Evolutionary conservation across 2,329 filamentous ascomycete genomes (phyloP), one percentile per base, ranked within the genome.

Genomic region (Penicillium sp.): DNA sequence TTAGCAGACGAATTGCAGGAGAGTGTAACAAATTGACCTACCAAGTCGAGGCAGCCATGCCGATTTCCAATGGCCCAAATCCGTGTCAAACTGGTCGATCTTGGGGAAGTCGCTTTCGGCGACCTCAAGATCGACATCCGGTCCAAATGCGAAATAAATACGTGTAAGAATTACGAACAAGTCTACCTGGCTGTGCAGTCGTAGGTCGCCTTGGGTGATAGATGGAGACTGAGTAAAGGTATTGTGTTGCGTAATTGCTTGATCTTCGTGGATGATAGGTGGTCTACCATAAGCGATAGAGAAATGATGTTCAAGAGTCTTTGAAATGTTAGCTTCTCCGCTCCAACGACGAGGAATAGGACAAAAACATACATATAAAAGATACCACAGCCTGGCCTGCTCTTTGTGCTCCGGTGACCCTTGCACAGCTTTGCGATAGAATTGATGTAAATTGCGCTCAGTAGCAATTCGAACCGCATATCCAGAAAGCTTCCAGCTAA

Each of bases 401-500:
- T 73, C 69, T 36, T 64, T 59, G 46, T 73, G 70, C 23, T 72
- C 69, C 20, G 65, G 62, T 26, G 69, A 72, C 3, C 70, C 70
- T 51, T 70, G 67, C 29, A 62, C 60, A n/a, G 70, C 70, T 55
- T 71, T 73, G 30, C 72, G 68, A 49, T 74, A 76, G 43, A 68
- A 76, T 46, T 74, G 73, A 36, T 75, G 73, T 20, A 76, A 62
- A 36, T 71, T 72, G 27, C 69, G 73, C 51, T 76, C 74, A 3
- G 72, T 76, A 6, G 75, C 72, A 54, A 74, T 74, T 7, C 72
- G 70, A 8, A 74, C 70, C 8, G 71, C 72, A 55, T 74, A 71
- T 3, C 71, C 72, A n/a, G 72, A 74, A 3, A 75, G 56, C 50
- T 74, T 80, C 78, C 67, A 78, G 69, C 56, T 79, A 13, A 82